phyloP scores from a whole-genome alignment of 148 eudicot species.

The Cornus controversa region DNA sequence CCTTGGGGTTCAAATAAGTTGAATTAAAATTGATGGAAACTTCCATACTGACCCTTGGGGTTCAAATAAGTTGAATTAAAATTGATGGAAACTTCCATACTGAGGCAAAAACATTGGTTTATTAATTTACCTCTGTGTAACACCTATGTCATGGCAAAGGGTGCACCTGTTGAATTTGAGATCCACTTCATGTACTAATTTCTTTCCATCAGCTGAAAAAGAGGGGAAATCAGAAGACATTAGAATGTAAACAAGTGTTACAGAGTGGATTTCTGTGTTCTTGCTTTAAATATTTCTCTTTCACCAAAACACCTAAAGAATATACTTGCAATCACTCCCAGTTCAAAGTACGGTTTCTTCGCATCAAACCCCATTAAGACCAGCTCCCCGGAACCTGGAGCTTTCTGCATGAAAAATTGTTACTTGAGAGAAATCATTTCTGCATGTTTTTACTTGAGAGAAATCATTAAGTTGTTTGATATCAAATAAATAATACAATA shows the following conservation, averaged over 20 bases:
- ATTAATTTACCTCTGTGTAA: conserved; percentile 30
- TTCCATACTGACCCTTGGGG: neutral
- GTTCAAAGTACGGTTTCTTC: conserved; percentile 31
- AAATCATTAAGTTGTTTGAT: neutral
- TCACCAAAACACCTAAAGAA: neutral
- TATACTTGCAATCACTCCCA: conserved; percentile 45
- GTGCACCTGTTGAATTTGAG: conserved; percentile 28
- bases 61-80: neutral
- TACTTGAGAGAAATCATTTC: conserved; percentile 8
- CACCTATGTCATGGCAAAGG: conserved; percentile 46
- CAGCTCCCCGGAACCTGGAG: conserved; percentile 40
- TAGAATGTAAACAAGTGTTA: neutral
- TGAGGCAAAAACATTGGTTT: neutral
- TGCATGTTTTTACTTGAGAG: neutral
- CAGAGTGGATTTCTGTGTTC: neutral
- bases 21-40: neutral
- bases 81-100: neutral
- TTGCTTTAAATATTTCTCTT: neutral
- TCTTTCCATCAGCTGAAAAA: conserved; percentile 35
- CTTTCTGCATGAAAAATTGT: conserved; percentile 24
- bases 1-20: too few relatives aligned
- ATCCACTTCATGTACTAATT: conserved; percentile 44
- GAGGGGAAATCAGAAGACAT: neutral
- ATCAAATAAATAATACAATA: neutral
- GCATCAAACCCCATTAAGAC: conserved; percentile 41